These are phyloP conservation scores for Phytophthora megakarya DNA, from an alignment of 352 stramenopile genomes.

Conservation along the genomic window DNA sequence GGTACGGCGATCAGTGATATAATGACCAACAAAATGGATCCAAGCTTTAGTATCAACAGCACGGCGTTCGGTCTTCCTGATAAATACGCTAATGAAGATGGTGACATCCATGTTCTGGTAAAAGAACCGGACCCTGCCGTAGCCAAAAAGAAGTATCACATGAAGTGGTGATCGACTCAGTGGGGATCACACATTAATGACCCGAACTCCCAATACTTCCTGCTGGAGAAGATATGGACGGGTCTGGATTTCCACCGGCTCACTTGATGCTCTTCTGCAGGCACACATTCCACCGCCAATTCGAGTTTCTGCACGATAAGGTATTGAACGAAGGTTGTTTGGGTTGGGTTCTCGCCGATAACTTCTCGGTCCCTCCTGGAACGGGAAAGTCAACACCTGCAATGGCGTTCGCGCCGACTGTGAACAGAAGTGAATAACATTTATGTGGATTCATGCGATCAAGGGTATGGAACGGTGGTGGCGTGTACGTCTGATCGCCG, in stretches of 20 bases:
- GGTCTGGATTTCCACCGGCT: not conserved
- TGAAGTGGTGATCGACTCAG: not conserved
- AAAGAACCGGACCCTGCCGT: too few relatives aligned
- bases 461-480: not conserved
- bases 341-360: conserved; percentile 18
- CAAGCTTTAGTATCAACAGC: too few relatives aligned
- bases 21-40: too few relatives aligned
- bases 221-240: conserved; percentile 15
- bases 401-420: conserved; percentile 17
- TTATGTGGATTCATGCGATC: conserved; percentile 24
- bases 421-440: conserved; percentile 13
- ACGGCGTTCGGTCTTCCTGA: too few relatives aligned
- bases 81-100: too few relatives aligned
- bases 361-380: too few relatives aligned
- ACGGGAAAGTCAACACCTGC: conserved; percentile 22
- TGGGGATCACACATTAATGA: not conserved
- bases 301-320: conserved; percentile 15
- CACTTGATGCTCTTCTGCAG: conserved; percentile 19
- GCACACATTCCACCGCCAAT: conserved; percentile 9
- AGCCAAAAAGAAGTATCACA: not conserved
- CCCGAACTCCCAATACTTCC: conserved; percentile 3
- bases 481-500: conserved; percentile 8
- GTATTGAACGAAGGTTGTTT: conserved; percentile 15
- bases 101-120: too few relatives aligned
- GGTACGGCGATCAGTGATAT: too few relatives aligned